Base-by-base conservation (phyloP, 306 rosid species). In the Cicer judaicum region DNA sequence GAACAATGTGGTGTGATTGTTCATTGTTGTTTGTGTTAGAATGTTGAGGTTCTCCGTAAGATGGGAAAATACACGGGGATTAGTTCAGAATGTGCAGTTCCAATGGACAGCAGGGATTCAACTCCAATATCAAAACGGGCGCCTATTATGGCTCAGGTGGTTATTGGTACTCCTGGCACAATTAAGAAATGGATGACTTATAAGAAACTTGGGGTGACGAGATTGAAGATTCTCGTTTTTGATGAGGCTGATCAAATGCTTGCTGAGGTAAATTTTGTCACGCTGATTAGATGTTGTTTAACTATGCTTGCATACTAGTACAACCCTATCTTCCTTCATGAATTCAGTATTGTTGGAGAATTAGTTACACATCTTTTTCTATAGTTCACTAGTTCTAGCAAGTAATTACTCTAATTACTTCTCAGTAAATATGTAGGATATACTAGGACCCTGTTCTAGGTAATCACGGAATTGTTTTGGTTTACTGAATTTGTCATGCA, bases 141-240 rank as follows among this genome's bases (percentile, higher is more conserved):
- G 0, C 96, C 97, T 0, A 29, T 88, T 9, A 64, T 82, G 70
- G 96, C 97, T 10, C 98, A 91, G 61, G 85, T 93, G 19, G 90
- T 93, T 53, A 88, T 93, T n/a, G 98, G 98, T 19, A 93, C 98
- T 10, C 97, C 98, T 48, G 98, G 98, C 39, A 93, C 98, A 0
- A 80, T 93, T 5, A 89, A 85, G 85, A 91, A 67, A 78, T 89
- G 87, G 89, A 88, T 93, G 82, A 50, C 84, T 6, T 8, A 5
- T 5, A 85, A 82, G 85, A 93, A 89, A 75, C 79, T 93, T 46
- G 86, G 86, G 47, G 78, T 64, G 11, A 60, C 71, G 36, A 46
- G 53, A 16, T 75, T 93, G 72, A 88, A 78, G 87, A 87, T 93
- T 74, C 97, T 93, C 42, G 98, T 93, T 64, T 91, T 93, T 8